Evolutionary conservation across 352 stramenopile genomes (phyloP).

Genomic region (Phytophthora sp.): DNA sequence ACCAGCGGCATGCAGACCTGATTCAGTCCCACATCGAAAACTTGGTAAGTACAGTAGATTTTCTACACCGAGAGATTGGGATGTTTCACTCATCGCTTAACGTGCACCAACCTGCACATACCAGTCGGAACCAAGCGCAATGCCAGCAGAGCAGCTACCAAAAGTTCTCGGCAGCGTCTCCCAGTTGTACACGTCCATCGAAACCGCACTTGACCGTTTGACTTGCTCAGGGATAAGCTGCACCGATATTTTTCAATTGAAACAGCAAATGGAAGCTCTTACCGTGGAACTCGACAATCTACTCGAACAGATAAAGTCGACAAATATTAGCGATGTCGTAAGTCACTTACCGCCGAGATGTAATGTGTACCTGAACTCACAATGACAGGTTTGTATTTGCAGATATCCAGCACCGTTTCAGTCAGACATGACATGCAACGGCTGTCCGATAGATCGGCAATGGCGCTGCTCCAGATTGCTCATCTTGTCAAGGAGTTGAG

Average conservation of each 20-base stretch:
- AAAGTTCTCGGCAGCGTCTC: conserved; percentile 26
- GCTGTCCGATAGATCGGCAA: not conserved
- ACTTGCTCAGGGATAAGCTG: conserved; percentile 38
- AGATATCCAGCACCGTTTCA: conserved; percentile 1
- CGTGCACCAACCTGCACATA: not conserved
- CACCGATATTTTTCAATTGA: conserved; percentile 34
- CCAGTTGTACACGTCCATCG: conserved; percentile 35
- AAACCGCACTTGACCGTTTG: conserved; percentile 46
- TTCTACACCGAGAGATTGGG: not conserved
- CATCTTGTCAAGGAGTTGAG: conserved; percentile 7
- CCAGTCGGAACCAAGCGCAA: not conserved
- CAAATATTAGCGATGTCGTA: conserved; percentile 36
- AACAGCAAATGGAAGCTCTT: conserved; percentile 40
- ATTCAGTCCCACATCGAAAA: conserved; percentile 39
- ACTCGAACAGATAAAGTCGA: conserved; percentile 28
- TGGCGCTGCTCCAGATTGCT: conserved; percentile 4
- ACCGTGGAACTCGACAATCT: conserved; percentile 38
- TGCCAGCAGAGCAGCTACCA: conserved; percentile 30
- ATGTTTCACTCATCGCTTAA: not conserved
- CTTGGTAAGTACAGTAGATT: conserved; percentile 28
- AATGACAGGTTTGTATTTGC: not conserved
- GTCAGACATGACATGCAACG: conserved; percentile 1
- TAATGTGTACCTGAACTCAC: not conserved
- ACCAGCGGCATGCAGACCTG: conserved; percentile 35
- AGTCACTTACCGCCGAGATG: not conserved